Evolutionary conservation across 2,329 filamentous ascomycete genomes (phyloP).

Genomic region (Botryotinia calthae): DNA sequence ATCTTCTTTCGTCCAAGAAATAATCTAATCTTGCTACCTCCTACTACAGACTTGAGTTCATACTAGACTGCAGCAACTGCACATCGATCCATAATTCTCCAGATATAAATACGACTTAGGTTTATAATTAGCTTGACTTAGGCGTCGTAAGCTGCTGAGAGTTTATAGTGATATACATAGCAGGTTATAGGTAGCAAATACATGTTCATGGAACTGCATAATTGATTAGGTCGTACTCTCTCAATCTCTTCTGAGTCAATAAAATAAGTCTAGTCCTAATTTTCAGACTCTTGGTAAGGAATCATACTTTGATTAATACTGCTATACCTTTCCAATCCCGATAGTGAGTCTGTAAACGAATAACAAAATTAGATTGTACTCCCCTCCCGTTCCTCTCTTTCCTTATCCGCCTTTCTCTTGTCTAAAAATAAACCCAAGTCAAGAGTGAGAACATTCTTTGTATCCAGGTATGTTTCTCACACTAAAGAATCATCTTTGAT

Average conservation of each 20-base stretch:
- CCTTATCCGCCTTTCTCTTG: no score
- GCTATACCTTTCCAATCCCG: accelerated
- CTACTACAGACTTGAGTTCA: not conserved
- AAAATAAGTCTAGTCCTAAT: no score
- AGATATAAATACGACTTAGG: not conserved
- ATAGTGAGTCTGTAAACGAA: no score
- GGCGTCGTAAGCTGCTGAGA: not conserved
- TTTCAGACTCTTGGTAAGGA: no score
- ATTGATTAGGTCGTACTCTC: not conserved
- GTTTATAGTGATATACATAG: not conserved
- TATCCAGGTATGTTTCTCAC: not conserved
- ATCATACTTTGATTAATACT: no score
- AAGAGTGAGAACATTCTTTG: no score
- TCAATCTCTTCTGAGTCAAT: no score
- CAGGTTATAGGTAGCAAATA: not conserved
- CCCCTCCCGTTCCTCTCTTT: not conserved
- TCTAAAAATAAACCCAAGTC: no score
- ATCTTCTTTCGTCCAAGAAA: not conserved
- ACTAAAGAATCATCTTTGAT: not conserved
- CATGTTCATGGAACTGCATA: not conserved
- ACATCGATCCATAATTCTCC: not conserved
- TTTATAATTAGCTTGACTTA: not conserved
- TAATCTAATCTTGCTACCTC: not conserved
- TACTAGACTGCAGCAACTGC: not conserved
- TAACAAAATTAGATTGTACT: not conserved